Conservation (phyloP, 306 rosid species). For the Oemleria cerasiformis region DNA sequence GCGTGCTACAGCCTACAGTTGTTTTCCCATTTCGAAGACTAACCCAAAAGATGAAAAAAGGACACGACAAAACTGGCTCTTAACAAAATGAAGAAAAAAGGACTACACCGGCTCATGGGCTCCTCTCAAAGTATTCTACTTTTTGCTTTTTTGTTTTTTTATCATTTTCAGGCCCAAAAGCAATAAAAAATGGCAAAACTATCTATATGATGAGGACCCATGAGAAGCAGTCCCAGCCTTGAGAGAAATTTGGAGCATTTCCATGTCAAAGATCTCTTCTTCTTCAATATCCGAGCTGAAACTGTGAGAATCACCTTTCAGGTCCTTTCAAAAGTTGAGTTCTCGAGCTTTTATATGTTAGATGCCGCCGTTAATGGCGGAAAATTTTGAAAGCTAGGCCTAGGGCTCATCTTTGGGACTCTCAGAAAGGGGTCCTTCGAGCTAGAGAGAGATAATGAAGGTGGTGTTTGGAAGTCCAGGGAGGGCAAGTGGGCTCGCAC, state of each 20-base stretch:
- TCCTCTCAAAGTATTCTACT: neutral
- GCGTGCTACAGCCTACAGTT: no score
- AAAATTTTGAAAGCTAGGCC: conserved; percentile 1
- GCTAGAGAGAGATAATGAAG: conserved; percentile 19
- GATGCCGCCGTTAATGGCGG: neutral
- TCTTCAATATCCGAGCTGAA: neutral
- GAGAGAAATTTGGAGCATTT: neutral
- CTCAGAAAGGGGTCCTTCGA: conserved; percentile 1
- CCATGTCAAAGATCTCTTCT: conserved; percentile 5
- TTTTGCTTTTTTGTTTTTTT: neutral
- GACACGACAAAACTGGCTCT: no score
- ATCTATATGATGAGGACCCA: neutral
- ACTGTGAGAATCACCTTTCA: conserved; percentile 6
- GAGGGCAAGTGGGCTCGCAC: conserved; percentile 33
- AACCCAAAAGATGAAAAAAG: no score
- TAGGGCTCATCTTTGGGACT: conserved; percentile 9
- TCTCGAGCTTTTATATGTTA: neutral
- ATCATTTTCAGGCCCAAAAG: neutral
- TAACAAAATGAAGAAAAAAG: no score
- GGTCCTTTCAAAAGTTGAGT: conserved; percentile 3
- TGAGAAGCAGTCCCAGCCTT: neutral
- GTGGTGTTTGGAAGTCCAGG: conserved; percentile 40
- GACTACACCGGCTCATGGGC: neutral
- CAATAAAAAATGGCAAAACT: neutral
- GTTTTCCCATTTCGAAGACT: no score